Percentiles rank a stretch among this genome's conserved stretches.
Evolutionary conservation across 2,329 filamentous ascomycete genomes (phyloP).

Genomic region (Colletotrichum ledebouriae): DNA sequence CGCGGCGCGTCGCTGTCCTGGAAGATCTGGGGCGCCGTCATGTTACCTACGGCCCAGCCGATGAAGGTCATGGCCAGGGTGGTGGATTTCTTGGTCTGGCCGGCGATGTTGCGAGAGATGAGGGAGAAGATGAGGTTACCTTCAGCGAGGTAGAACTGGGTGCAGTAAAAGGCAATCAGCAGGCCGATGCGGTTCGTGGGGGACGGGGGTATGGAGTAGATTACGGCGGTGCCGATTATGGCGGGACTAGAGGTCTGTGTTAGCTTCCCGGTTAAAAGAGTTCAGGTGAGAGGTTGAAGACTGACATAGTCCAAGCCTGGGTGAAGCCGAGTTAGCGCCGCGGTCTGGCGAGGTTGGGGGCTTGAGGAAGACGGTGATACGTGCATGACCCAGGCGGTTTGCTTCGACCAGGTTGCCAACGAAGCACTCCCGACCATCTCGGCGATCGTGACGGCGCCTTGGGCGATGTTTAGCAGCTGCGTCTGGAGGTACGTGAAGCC

Average conservation of each 20-base stretch:
- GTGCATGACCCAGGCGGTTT: slow-evolving; percentile 62
- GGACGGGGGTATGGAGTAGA: slow-evolving; percentile 52
- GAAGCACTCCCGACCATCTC: slow-evolving; percentile 55
- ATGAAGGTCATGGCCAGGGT: slow-evolving; percentile 62
- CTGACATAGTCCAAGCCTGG: slow-evolving; percentile 24
- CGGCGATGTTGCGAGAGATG: slow-evolving; percentile 77
- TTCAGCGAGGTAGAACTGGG: slow-evolving; percentile 58
- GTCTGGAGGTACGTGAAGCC: too few species aligned
- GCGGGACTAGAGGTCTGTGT: neutral
- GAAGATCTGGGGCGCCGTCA: slow-evolving; percentile 55
- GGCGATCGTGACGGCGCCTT: slow-evolving; percentile 51
- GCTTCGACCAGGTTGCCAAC: slow-evolving; percentile 64
- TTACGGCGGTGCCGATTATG: slow-evolving; percentile 55
- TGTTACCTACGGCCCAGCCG: slow-evolving; percentile 64
- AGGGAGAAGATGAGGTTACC: slow-evolving; percentile 72
- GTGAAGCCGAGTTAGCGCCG: slow-evolving; percentile 63
- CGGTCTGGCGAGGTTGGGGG: slow-evolving; percentile 53
- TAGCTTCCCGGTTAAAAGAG: neutral
- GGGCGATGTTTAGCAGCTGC: too few species aligned
- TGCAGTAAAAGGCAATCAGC: slow-evolving; percentile 58
- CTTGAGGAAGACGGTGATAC: slow-evolving; percentile 60
- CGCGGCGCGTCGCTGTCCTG: too few species aligned
- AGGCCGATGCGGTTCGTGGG: slow-evolving; percentile 53
- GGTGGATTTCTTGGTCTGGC: slow-evolving; percentile 76
- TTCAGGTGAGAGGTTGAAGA: neutral